Evolutionary conservation across 495 filamentous ascomycete species (phyloP).

Genomic region (Aspergillus carlsbadensis): DNA sequence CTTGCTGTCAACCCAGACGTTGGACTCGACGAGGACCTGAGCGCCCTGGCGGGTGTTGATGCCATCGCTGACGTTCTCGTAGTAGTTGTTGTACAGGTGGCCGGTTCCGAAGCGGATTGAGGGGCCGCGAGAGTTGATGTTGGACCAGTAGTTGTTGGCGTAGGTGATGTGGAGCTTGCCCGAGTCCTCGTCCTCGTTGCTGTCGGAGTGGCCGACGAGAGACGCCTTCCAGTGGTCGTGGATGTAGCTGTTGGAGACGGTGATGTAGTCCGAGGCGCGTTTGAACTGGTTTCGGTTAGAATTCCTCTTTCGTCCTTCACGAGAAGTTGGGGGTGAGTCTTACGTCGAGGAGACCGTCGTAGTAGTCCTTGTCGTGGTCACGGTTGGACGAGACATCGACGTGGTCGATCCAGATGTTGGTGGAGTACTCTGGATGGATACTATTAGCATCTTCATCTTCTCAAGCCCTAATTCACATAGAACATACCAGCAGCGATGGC

Average conservation of each 20-base stretch:
- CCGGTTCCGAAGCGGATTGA: slow-evolving; percentile 63
- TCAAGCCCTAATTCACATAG: not conserved
- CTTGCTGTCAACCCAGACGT: slow-evolving; percentile 38
- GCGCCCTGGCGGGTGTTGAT: slow-evolving; percentile 68
- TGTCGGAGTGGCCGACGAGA: slow-evolving; percentile 57
- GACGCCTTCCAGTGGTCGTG: slow-evolving; percentile 68
- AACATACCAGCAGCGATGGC: slow-evolving; percentile 53
- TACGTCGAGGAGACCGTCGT: slow-evolving; percentile 66
- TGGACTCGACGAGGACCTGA: slow-evolving; percentile 62
- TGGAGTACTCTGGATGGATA: slow-evolving; percentile 45
- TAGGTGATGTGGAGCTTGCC: slow-evolving; percentile 60
- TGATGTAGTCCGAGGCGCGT: slow-evolving; percentile 51
- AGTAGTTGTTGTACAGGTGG: slow-evolving; percentile 52
- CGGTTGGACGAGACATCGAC: slow-evolving; percentile 60
- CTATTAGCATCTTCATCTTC: not conserved
- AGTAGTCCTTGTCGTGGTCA: slow-evolving; percentile 61
- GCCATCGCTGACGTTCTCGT: slow-evolving; percentile 48
- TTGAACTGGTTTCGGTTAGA: slow-evolving; percentile 27
- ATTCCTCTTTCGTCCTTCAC: not conserved
- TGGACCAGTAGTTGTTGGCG: slow-evolving; percentile 62
- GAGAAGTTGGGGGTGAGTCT: slow-evolving; percentile 12
- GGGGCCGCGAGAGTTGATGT: slow-evolving; percentile 60
- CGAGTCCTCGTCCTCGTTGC: slow-evolving; percentile 42
- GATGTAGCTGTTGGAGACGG: slow-evolving; percentile 49
- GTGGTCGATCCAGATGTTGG: slow-evolving; percentile 70